A percentile compares a stretch with the other conserved stretches of the same genome.
phyloP scores from a whole-genome alignment of 164 flowering plant species.

The Tetracentron sinense region DNA sequence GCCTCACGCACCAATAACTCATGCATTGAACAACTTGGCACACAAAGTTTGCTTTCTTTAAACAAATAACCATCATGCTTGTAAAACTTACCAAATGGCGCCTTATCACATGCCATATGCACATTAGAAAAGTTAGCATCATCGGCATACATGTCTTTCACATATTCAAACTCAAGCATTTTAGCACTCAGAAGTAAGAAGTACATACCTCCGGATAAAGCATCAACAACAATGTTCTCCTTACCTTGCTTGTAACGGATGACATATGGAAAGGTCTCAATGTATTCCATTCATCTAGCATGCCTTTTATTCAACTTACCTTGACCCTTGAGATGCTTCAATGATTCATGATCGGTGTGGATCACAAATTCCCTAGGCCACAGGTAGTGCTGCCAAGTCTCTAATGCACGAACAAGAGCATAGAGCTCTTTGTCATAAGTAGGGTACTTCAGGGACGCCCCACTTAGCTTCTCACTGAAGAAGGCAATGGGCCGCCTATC shows the following conservation, averaged over 20 bases:
- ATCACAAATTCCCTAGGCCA: no score
- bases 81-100: background rate
- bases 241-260: background rate
- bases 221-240: constrained; percentile 3
- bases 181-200: background rate
- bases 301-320: background rate
- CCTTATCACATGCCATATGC: background rate
- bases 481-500: no score
- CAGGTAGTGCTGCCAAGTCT: no score
- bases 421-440: no score
- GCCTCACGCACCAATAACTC: background rate
- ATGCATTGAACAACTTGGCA: background rate
- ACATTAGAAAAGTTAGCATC: background rate
- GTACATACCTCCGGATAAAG: background rate
- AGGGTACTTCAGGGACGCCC: no score
- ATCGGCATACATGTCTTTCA: constrained; percentile 1
- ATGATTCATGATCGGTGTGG: no score
- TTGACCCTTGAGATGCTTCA: background rate
- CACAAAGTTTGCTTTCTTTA: background rate
- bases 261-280: background rate
- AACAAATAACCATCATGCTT: background rate
- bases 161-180: background rate
- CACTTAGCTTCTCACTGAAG: no score
- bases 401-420: no score
- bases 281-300: background rate